Base-by-base conservation (phyloP, 2,329 filamentous ascomycete genomes). In the Mollisiaceae sp. region DNA sequence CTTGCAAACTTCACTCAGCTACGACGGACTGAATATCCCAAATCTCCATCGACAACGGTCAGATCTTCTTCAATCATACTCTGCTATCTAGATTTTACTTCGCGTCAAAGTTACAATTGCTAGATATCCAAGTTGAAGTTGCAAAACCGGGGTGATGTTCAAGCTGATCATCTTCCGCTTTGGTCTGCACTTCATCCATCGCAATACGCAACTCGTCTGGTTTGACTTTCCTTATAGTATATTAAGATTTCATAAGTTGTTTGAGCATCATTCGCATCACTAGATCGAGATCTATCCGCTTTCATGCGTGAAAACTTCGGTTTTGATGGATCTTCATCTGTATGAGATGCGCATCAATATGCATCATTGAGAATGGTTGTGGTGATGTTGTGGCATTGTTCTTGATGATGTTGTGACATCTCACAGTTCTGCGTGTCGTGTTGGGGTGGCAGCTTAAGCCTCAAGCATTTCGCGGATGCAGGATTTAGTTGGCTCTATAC, bases 141-240 rank as follows among this genome's bases (percentile, higher is more conserved):
- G 24, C 18, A 47, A 38, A 12, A n/a, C 27, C 24, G 8, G 41
- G 39, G 4, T 47, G 60, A 57, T 47, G 54, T 22, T 58, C 60
- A 27, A 62, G 60, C 47, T 38, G 52, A 57, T 39, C 52, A 57
- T 57, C 24, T 11, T 15, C 41, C 27, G n/a, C 60, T 47, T 57
- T 35, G n/a, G 27, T 36, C 45, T 27, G n/a, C 18, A 43, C 39
- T 50, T 27, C 54, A 20, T 41, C 32, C n/a, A 57, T 54, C 32
- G 36, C 22, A 22, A 39, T 36, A n/a, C 47, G 18, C n/a, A 18
- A 20, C 4, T 47, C 38, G 15, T 27, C 14, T 36, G n/a, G 32
- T 57, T 47, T 57, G 45, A 11, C 27, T 38, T n/a, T 47, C n/a
- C 2, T 18, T 14, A 36, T 57, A 38, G n/a, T 15, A 9, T 47